phyloP scores from a whole-genome alignment of 176 grass and related monocot genomes.

The Tuctoria greenei region DNA sequence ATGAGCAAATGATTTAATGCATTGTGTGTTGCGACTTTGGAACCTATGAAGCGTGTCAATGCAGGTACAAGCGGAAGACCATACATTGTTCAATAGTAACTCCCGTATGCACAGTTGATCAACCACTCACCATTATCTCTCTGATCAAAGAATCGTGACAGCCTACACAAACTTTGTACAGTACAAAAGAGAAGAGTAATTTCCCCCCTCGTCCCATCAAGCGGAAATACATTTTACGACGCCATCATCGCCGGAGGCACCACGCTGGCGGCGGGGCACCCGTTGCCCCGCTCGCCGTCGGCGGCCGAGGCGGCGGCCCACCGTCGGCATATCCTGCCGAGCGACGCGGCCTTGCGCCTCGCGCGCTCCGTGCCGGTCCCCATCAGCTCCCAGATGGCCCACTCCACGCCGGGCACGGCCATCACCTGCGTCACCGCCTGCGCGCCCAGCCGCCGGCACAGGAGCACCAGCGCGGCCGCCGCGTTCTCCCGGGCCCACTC shows the following conservation, averaged over 20 bases:
- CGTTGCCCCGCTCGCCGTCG: constrained; percentile 50
- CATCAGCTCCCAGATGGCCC: constrained; percentile 99
- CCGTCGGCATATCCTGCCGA: constrained; percentile 81
- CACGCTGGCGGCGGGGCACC: constrained; percentile 49
- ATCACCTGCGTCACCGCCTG: constrained; percentile 57
- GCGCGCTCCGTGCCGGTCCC: constrained; percentile 82
- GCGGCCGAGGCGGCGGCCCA: constrained; percentile 60
- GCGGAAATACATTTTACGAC: neutral
- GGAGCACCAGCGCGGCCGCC: constrained; percentile 65
- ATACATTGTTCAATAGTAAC: neutral
- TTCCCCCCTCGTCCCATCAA: constrained; percentile 13
- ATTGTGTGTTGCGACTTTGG: neutral
- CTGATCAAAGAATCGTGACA: constrained; percentile 44
- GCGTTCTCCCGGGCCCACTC: constrained; percentile 74
- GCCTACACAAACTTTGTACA: constrained; percentile 40
- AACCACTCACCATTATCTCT: constrained; percentile 28
- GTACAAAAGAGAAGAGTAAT: neutral
- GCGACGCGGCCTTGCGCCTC: constrained; percentile 77
- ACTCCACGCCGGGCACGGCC: constrained; percentile 77
- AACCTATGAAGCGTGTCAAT: neutral
- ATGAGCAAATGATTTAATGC: neutral
- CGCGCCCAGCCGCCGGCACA: constrained; percentile 68
- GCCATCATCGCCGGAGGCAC: constrained; percentile 59
- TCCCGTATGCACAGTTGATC: constrained; percentile 49
- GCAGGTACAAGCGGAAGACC: neutral